Percentiles rank a stretch among this genome's conserved stretches.
These are phyloP conservation scores for Gossypium mustelinum DNA, from an alignment of 345 rosid genomes.

Conservation along the genomic window DNA sequence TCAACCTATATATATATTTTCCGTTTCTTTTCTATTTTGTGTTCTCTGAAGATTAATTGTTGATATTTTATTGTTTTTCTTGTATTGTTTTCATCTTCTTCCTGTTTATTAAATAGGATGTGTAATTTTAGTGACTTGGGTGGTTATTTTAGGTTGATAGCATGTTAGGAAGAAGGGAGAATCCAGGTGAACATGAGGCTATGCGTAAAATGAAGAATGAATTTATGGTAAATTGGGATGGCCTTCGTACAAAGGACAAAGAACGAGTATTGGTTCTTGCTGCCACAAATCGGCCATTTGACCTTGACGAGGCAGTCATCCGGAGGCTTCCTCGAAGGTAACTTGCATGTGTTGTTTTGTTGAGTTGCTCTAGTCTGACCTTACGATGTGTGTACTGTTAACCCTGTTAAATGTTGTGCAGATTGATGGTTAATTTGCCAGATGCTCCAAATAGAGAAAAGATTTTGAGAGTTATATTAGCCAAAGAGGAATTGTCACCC, in stretches of 20 bases:
- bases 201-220: slow-evolving; percentile 99
- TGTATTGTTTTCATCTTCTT: neutral
- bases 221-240: slow-evolving; percentile 99
- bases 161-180: slow-evolving; percentile 97
- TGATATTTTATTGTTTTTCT: neutral
- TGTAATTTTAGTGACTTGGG: neutral
- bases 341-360: neutral
- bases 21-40: neutral
- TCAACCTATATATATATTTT: neutral
- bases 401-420: slow-evolving; percentile 31
- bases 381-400: neutral
- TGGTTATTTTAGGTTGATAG: slow-evolving; percentile 74
- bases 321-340: slow-evolving; percentile 96
- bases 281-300: slow-evolving; percentile 96
- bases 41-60: neutral
- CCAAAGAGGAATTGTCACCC: slow-evolving; percentile 79
- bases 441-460: slow-evolving; percentile 76
- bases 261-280: slow-evolving; percentile 95
- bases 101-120: neutral
- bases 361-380: neutral
- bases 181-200: slow-evolving; percentile 98
- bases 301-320: slow-evolving; percentile 97
- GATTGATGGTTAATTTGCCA: slow-evolving; percentile 95
- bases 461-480: slow-evolving; percentile 69
- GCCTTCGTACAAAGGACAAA: slow-evolving; percentile 88